Conservation (phyloP, 2,329 filamentous ascomycete genomes). For the Colletotrichum agaves region DNA sequence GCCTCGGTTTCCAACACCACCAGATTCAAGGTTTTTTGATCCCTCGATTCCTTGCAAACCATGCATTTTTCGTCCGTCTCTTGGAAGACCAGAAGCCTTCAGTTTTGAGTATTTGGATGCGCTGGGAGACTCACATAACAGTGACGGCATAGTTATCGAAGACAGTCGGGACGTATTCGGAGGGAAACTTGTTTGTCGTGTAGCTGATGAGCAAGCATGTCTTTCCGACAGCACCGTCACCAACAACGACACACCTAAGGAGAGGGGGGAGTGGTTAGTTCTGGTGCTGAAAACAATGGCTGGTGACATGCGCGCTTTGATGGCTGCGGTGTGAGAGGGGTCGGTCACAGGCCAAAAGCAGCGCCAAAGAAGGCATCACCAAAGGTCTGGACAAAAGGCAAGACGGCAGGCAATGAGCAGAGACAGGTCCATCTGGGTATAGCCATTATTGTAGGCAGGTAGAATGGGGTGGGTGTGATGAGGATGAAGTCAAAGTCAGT, state of each 20-base stretch:
- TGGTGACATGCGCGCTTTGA: constrained; percentile 35
- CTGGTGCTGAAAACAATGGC: neutral
- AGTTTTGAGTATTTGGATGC: constrained; percentile 3
- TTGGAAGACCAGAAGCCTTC: neutral
- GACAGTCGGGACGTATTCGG: constrained; percentile 99
- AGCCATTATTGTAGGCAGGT: constrained; percentile 15
- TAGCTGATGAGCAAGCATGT: constrained; percentile 99
- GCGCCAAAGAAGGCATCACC: neutral
- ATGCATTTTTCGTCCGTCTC: neutral
- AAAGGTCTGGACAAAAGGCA: neutral
- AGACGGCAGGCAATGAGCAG: neutral
- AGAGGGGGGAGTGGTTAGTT: constrained; percentile 31
- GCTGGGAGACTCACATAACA: constrained; percentile 83
- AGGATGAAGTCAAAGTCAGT: constrained; percentile 34
- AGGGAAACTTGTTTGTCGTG: constrained; percentile 99
- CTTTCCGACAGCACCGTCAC: constrained; percentile 99
- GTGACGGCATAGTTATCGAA: constrained; percentile 99
- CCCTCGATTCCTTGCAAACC: neutral
- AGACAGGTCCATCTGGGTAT: neutral
- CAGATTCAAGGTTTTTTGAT: constrained; percentile 1
- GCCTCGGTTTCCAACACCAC: neutral
- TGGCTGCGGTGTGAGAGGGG: constrained; percentile 12
- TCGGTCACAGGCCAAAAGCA: constrained; percentile 4
- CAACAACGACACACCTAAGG: constrained; percentile 93
- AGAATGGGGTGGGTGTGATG: constrained; percentile 22